Base-by-base conservation (phyloP, 495 filamentous ascomycete genomes). In the Daldinia vernicosa region DNA sequence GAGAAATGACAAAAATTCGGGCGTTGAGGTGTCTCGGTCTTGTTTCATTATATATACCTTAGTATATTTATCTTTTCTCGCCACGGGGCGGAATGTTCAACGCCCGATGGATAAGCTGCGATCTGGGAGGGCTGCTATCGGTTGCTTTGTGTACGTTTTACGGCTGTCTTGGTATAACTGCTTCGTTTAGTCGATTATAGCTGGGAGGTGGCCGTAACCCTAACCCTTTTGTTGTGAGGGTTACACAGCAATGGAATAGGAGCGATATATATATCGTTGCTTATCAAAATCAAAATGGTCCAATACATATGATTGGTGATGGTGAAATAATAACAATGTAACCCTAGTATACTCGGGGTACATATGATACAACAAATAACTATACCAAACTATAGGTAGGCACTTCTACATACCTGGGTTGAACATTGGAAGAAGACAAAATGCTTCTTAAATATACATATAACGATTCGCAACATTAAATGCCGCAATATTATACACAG, bases 1-100 rank as follows among this genome's bases (percentile, higher is more conserved):
- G 15, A 51, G 51, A 55, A 63, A 60, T 24, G 33, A 37, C 27
- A 54, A 61, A 70, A 70, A 60, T 24, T 32, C 15, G n/a, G 65
- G 65, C 55, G 64, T 67, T 67, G 1, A 11, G 60, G 60, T 47
- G 61, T 66, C 45, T 26, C 9, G 26, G 50, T 28, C 15, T 14
- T 43, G 17, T 35, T 22, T 39, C 32, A 22, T 33, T 19, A 1
- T 37, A n/a, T 55, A 24, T 26, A 19, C 17, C 19, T 57, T 39
- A 22, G 0, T 37, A 24, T 24, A 9, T 30, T 53, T 53, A 8
- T 28, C 15, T 28, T 28, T 28, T 27, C 19, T 26, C 35, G 43
- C 55, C 26, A 6, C 3, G 35, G 24, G 11, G 51, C 35, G 37
- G 22, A 37, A 32, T 17, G 28, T 57, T 57, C 17, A 19, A 37